These are phyloP conservation scores for Dryas alaskensis DNA, from an alignment of 306 rosid genomes.

Conservation along the genomic window DNA sequence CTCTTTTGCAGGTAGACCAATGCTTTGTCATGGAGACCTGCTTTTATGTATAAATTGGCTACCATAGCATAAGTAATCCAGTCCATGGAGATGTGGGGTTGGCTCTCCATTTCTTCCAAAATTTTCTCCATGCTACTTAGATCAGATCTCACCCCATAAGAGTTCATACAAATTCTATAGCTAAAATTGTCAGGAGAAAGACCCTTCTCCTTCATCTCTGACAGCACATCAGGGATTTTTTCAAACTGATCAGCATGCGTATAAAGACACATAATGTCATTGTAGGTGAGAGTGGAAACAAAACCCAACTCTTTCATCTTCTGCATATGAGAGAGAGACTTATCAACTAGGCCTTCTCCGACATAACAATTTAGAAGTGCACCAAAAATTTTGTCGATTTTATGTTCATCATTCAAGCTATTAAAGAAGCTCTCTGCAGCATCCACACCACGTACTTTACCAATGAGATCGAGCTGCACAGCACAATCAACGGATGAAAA, in stretches of 20 bases:
- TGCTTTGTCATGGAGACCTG: constrained; percentile 52
- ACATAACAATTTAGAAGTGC: constrained; percentile 74
- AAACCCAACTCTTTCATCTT: constrained; percentile 67
- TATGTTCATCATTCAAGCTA: constrained; percentile 41
- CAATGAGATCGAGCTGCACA: constrained; percentile 56
- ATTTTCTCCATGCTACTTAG: constrained; percentile 52
- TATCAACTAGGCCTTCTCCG: constrained; percentile 55
- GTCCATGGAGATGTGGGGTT: constrained; percentile 33
- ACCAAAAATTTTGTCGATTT: constrained; percentile 48
- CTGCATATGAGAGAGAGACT: constrained; percentile 58
- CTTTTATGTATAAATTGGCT: constrained; percentile 55
- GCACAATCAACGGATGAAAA: constrained; percentile 48
- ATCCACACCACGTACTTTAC: constrained; percentile 58
- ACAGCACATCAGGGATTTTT: constrained; percentile 52
- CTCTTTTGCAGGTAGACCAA: constrained; percentile 46
- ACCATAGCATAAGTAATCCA: constrained; percentile 59
- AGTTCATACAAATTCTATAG: constrained; percentile 58
- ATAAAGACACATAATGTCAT: constrained; percentile 64
- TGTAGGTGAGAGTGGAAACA: constrained; percentile 46
- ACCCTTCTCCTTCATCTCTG: constrained; percentile 54
- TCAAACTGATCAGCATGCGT: constrained; percentile 38
- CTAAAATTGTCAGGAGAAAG: constrained; percentile 54
- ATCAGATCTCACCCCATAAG: constrained; percentile 54
- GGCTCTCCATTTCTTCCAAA: constrained; percentile 54
- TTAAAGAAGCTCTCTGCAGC: constrained; percentile 59